Evolutionary conservation across 106 monocot genomes (phyloP).

Genomic region (Acanthochlamys bracteata): DNA sequence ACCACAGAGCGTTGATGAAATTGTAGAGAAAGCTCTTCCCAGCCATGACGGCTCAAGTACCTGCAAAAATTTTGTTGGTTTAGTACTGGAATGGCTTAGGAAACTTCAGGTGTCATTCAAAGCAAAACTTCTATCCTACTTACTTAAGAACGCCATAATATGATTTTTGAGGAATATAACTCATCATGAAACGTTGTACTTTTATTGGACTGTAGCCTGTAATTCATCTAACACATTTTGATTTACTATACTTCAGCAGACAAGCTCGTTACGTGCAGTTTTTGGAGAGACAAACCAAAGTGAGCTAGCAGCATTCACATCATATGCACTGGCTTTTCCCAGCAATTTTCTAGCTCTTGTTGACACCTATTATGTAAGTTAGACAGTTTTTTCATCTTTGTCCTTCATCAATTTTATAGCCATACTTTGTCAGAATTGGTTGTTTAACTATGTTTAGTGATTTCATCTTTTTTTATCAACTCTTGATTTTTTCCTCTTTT

Average conservation of each 20-base stretch:
- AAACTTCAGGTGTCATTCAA: slow-evolving; percentile 61
- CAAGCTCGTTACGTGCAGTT: slow-evolving; percentile 43
- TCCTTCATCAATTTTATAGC: too few relatives aligned
- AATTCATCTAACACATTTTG: background rate
- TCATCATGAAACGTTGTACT: too few relatives aligned
- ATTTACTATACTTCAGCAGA: slow-evolving; percentile 31
- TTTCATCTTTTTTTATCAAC: too few relatives aligned
- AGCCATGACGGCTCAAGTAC: slow-evolving; percentile 60
- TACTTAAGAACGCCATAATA: too few relatives aligned
- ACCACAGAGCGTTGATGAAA: slow-evolving; percentile 66
- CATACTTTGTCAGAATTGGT: too few relatives aligned
- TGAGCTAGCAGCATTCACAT: slow-evolving; percentile 88
- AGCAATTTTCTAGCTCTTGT: slow-evolving; percentile 84
- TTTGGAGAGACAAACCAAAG: slow-evolving; percentile 97
- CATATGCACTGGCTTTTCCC: slow-evolving; percentile 93
- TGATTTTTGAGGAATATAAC: too few relatives aligned
- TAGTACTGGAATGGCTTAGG: slow-evolving; percentile 63
- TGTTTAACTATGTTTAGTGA: too few relatives aligned
- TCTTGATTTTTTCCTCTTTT: too few relatives aligned
- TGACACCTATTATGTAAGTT: slow-evolving; percentile 97
- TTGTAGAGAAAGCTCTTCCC: slow-evolving; percentile 53
- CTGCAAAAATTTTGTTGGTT: slow-evolving; percentile 75
- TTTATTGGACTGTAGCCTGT: too few relatives aligned
- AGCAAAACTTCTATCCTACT: too few relatives aligned
- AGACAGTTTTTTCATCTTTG: too few relatives aligned